phyloP scores from a whole-genome alignment of 306 rosid species.

The Rubus idaeus region DNA sequence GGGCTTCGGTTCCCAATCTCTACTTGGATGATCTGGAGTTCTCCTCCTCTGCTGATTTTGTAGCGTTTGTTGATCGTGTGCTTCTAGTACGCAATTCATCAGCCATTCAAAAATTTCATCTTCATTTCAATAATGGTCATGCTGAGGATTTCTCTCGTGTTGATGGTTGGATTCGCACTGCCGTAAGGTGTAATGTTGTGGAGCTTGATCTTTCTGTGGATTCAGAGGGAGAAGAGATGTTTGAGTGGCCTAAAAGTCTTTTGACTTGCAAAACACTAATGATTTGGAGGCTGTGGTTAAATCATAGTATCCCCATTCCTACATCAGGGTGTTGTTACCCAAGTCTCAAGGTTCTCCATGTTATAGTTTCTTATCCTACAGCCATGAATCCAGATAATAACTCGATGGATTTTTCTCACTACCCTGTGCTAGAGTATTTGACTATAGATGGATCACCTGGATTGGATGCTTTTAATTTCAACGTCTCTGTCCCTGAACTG shows the following conservation, averaged over 20 bases:
- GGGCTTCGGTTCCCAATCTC: background rate
- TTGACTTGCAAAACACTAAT: background rate
- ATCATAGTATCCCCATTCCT: background rate
- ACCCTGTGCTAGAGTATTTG: background rate
- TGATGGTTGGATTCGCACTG: background rate
- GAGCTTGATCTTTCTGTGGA: background rate
- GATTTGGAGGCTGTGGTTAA: background rate
- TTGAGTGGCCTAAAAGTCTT: background rate
- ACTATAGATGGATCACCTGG: background rate
- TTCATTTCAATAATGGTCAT: background rate
- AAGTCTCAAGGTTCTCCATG: background rate
- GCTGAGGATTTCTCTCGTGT: background rate
- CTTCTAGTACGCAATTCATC: background rate
- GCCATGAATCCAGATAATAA: background rate
- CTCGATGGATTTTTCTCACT: conserved; percentile 6
- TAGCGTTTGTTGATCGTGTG: background rate
- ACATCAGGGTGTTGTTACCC: background rate
- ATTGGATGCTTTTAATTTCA: background rate
- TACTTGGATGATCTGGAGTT: background rate
- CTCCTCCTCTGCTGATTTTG: background rate
- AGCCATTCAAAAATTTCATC: background rate
- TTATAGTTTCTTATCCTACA: background rate
- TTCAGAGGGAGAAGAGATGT: background rate
- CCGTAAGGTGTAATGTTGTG: background rate
- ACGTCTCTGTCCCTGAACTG: background rate